Base-by-base conservation (phyloP, 2,329 filamentous ascomycete species). In the Aspergillus sp. region DNA sequence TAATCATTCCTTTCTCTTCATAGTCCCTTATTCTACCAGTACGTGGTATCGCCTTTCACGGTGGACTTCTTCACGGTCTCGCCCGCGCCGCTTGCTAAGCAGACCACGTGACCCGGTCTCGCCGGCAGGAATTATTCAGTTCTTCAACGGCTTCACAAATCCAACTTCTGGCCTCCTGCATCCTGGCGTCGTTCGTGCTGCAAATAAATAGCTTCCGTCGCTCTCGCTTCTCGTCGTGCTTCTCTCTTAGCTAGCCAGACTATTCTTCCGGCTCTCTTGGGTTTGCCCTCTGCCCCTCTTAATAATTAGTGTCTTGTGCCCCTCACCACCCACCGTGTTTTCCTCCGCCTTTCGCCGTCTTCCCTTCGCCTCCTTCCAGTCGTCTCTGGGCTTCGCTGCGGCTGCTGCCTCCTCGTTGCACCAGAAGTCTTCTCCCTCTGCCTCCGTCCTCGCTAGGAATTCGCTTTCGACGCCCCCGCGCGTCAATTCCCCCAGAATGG, bases 281-380 rank as follows among this genome's bases (percentile, higher is more conserved):
- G 26, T 26, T 42, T 41, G 42, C 44, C 42, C 29, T 30, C 30
- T 48, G 50, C 53, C 50, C 53, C 55, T 56, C 54, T 49, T 51
- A 42, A 41, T 28, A 27, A 38, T 48, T 53, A 48, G 48, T 49
- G 44, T 50, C 42, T 48, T 45, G 55, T 44, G 55, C 53, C 49
- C 51, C 52, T 46, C 42, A 43, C 47, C 45, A 38, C 45, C 45
- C 47, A 46, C 46, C 50, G 36, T 46, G 91, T 95, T 94, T 79
- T 88, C 88, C 76, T 88, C 84, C 69, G 76, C 80, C 56, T 81
- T 91, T 60, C 80, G 81, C 73, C 82, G 87, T 67, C 81, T 74
- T 52, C 69, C 75, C 59, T 68, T 68, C 52, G 67, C 72, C 51
- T 72, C 85, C 64, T 76, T 94, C 63, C 81, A 85, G 71, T 85